A percentile compares a stretch with the other conserved stretches of the same genome.
These are phyloP conservation scores for Pseudopithomyces chartarum DNA, from an alignment of 2,329 filamentous ascomycete genomes.

Conservation along the genomic window DNA sequence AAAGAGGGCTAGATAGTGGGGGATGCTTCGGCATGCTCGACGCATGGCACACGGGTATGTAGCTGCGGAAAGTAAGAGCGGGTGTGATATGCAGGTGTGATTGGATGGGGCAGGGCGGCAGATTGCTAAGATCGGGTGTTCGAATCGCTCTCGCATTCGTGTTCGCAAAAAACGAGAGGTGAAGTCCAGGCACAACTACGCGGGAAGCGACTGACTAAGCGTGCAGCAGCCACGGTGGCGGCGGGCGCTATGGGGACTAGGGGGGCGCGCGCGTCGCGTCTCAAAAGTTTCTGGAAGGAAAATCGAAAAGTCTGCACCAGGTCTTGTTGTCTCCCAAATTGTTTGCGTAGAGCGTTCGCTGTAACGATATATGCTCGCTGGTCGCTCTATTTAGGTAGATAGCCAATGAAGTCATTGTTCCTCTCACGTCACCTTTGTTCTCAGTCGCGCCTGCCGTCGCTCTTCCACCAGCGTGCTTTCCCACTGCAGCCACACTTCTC, in stretches of 20 bases:
- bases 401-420: constrained; percentile 16
- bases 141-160: constrained; percentile 6
- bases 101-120: neutral
- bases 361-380: neutral
- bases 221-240: constrained; percentile 1
- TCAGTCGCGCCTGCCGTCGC: constrained; percentile 6
- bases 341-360: neutral
- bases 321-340: neutral
- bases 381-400: constrained; percentile 6
- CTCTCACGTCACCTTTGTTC: constrained; percentile 5
- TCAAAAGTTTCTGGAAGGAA: neutral
- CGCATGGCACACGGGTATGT: neutral
- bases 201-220: neutral
- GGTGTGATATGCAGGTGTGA: neutral
- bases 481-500: neutral
- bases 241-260: neutral
- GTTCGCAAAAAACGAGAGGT: neutral
- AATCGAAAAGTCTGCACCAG: neutral
- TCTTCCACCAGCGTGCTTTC: neutral
- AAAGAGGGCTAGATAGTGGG: neutral
- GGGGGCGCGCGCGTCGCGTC: constrained; percentile 1
- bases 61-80: neutral
- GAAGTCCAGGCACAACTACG: neutral
- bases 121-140: neutral
- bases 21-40: neutral